Base-by-base conservation (phyloP, 768 basidiomycete species). In the Podaxis rugospora region DNA sequence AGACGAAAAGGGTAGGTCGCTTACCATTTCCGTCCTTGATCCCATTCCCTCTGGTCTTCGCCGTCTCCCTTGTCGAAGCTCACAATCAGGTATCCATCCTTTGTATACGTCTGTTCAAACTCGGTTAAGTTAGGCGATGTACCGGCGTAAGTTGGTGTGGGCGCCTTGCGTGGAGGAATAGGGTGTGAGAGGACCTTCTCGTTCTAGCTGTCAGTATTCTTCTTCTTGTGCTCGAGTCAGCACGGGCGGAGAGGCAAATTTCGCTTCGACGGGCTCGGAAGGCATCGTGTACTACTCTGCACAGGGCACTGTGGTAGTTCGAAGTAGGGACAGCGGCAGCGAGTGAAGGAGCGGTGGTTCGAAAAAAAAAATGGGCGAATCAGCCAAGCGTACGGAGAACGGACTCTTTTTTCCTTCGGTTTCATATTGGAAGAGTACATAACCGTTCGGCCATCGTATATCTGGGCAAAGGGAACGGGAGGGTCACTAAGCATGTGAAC, bases 1-100 rank as follows among this genome's bases (percentile, higher is more conserved):
- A 35, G 16, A 56, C 6, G 42, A 44, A 44, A 18, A 25, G 27
- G 25, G 18, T n/a, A 6, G 44, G 61, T 32, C 7, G 28, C 28
- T 32, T 51, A 76, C 77, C 77, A 78, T 68, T 77, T 78, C 57
- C 65, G 70, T 2, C 56, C 59, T 2, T 64, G 63, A 18, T 63
- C 61, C 74, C 76, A 77, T 46, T 76, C 76, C 49, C 74, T 63
- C 10, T 76, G 74, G 60, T 78, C 76, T 35, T 76, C 76, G 4
- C 73, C 65, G 2, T 59, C 57, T 1, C 71, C 69, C 35, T 67
- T 64, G 25, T 68, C 69, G 37, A 72, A 72, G 1, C 49, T 47
- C 4, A 72, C 71, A 13, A 71, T 59, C n/a, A 64, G 58, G 51
- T 67, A 70, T 1, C 70, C 69, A n/a, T 67, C 66, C 25, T 65